Conservation (phyloP, 805 yeast genomes). For the Ogataea neopini region DNA sequence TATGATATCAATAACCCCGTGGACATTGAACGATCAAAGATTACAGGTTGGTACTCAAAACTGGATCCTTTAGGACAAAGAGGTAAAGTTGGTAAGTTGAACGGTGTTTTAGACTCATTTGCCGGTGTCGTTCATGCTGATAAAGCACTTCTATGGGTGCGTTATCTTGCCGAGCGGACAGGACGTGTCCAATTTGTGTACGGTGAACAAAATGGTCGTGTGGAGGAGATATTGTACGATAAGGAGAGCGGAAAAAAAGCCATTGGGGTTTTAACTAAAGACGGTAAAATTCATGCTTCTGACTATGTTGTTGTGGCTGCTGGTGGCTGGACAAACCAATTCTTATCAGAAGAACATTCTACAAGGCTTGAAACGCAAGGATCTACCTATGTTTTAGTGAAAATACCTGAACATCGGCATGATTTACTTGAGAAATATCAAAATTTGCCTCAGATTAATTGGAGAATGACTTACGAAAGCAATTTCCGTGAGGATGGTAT, state of each 20-base stretch:
- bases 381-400: constrained; percentile 35
- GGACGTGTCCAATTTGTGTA: constrained; percentile 36
- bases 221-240: constrained; percentile 21
- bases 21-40: constrained; percentile 34
- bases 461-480: constrained; percentile 29
- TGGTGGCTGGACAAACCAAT: constrained; percentile 32
- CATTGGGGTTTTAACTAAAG: constrained; percentile 30
- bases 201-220: constrained; percentile 33
- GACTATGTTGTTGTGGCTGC: constrained; percentile 28
- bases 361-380: constrained; percentile 35
- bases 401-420: constrained; percentile 36
- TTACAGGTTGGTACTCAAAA: constrained; percentile 30
- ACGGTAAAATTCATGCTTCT: constrained; percentile 28
- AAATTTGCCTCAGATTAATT: constrained; percentile 34
- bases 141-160: constrained; percentile 31
- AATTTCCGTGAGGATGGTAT: constrained; percentile 16
- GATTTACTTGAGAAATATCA: constrained; percentile 35
- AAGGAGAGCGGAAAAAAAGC: constrained; percentile 19
- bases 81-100: constrained; percentile 12
- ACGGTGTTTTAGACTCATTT: constrained; percentile 30
- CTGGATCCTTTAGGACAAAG: constrained; percentile 21
- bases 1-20: constrained; percentile 31
- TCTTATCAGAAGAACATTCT: constrained; percentile 32
- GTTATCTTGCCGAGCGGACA: constrained; percentile 23
- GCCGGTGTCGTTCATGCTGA: constrained; percentile 36